phyloP scores from a whole-genome alignment of 768 basidiomycete species.

The Xerocomus potaroensis region DNA sequence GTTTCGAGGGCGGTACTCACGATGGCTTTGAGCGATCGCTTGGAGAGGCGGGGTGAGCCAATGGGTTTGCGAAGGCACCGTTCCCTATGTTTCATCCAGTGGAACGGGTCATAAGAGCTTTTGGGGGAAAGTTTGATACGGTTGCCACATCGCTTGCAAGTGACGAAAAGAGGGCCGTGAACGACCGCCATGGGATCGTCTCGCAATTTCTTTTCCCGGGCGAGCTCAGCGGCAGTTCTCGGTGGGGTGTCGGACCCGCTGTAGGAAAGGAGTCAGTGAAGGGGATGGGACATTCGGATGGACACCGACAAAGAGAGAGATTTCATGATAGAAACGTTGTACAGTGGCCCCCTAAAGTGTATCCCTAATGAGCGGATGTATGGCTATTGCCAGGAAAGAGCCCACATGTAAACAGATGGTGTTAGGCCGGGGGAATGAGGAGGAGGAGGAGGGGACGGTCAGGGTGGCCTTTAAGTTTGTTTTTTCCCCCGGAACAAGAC shows the following conservation, averaged over 20 bases:
- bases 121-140: constrained; percentile 65
- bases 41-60: constrained; percentile 12
- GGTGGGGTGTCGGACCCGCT: constrained; percentile 27
- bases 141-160: constrained; percentile 51
- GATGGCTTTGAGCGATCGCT: constrained; percentile 21
- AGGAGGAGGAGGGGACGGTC: too few relatives aligned
- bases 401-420: constrained; percentile 14
- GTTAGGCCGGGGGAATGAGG: too few relatives aligned
- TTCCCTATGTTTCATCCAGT: constrained; percentile 62
- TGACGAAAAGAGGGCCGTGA: constrained; percentile 46
- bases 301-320: constrained; percentile 19
- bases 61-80: constrained; percentile 51
- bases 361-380: constrained; percentile 18
- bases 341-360: constrained; percentile 26
- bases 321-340: constrained; percentile 18
- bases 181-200: constrained; percentile 52
- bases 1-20: constrained; percentile 11
- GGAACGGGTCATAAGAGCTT: constrained; percentile 60
- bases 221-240: constrained; percentile 41
- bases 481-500: constrained; percentile 12
- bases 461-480: neutral
- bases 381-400: constrained; percentile 11
- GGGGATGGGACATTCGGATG: neutral
- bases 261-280: constrained; percentile 9
- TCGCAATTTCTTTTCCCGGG: constrained; percentile 48